A percentile compares a stretch with the other conserved stretches of the same genome.
Evolutionary conservation across 805 yeast genomes (phyloP).

Genomic region (Suhomyces kilbournensis): DNA sequence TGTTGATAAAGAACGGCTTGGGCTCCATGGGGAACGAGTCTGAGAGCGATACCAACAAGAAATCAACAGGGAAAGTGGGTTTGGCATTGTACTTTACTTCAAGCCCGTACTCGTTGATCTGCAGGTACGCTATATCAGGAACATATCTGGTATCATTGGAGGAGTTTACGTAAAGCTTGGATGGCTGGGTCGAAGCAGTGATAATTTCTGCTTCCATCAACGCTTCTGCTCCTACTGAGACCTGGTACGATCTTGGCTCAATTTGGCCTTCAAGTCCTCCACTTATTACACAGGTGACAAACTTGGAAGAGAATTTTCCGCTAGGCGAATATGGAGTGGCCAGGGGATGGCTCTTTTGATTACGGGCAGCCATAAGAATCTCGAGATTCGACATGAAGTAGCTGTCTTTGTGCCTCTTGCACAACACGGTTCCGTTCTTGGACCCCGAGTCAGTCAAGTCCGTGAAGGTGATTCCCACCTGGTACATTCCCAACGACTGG

Average conservation of each 20-base stretch:
- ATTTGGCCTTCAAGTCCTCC: conserved; percentile 90
- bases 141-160: conserved; percentile 77
- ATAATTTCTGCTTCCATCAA: conserved; percentile 82
- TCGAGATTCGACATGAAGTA: conserved; percentile 90
- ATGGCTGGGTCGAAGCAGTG: conserved; percentile 86
- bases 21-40: conserved; percentile 86
- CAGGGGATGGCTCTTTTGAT: conserved; percentile 68
- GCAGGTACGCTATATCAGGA: conserved; percentile 88
- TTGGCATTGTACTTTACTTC: conserved; percentile 71
- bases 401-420: conserved; percentile 89
- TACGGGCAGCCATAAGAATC: conserved; percentile 73
- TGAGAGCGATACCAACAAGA: conserved; percentile 73
- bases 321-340: conserved; percentile 58
- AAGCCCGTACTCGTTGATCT: conserved; percentile 81
- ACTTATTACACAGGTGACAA: conserved; percentile 87
- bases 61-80: conserved; percentile 29
- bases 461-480: conserved; percentile 84
- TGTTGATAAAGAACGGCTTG: conserved; percentile 47
- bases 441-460: conserved; percentile 85
- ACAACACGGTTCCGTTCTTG: conserved; percentile 84
- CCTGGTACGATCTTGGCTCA: conserved; percentile 89
- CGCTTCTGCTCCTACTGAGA: conserved; percentile 82
- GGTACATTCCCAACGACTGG: conserved; percentile 54
- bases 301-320: conserved; percentile 78
- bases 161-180: conserved; percentile 75